Evolutionary conservation across 2,329 filamentous ascomycete genomes (phyloP).

Genomic region (Botrytis squamosa): DNA sequence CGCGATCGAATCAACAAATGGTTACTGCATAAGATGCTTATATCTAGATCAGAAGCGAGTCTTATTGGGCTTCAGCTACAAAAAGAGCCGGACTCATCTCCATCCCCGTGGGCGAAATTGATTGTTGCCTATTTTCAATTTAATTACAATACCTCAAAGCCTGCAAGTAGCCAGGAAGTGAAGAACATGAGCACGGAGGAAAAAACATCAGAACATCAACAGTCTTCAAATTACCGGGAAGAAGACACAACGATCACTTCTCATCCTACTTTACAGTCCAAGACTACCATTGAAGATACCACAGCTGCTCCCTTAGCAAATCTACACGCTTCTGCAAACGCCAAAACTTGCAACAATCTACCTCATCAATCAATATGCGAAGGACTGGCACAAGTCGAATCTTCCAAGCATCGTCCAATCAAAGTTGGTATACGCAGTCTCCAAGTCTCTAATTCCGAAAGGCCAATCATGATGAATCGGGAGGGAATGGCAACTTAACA

Average conservation of each 20-base stretch:
- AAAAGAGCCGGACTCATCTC: slow-evolving; percentile 22
- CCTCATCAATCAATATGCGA: too few relatives aligned
- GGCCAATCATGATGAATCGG: too few relatives aligned
- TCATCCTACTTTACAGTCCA: background rate
- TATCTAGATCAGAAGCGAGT: slow-evolving; percentile 28
- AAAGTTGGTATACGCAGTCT: background rate
- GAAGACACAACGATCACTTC: background rate
- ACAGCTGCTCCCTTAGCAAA: too few relatives aligned
- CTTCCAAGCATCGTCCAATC: background rate
- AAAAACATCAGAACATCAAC: background rate
- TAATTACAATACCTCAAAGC: slow-evolving; percentile 7
- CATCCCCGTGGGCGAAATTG: slow-evolving; percentile 33
- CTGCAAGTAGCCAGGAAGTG: too few relatives aligned
- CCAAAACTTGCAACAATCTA: background rate
- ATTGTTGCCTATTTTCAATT: slow-evolving; percentile 30
- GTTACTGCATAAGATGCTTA: slow-evolving; percentile 27
- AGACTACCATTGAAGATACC: background rate
- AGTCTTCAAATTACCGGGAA: background rate
- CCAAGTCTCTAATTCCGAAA: background rate
- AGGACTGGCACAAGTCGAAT: background rate
- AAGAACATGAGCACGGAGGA: too few relatives aligned
- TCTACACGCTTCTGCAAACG: too few relatives aligned
- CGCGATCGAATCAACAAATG: slow-evolving; percentile 33
- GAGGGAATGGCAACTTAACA: background rate
- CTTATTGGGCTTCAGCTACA: slow-evolving; percentile 25